Conservation (phyloP, 2,329 filamentous ascomycete species). For the Coniochaeta hoffmannii region DNA sequence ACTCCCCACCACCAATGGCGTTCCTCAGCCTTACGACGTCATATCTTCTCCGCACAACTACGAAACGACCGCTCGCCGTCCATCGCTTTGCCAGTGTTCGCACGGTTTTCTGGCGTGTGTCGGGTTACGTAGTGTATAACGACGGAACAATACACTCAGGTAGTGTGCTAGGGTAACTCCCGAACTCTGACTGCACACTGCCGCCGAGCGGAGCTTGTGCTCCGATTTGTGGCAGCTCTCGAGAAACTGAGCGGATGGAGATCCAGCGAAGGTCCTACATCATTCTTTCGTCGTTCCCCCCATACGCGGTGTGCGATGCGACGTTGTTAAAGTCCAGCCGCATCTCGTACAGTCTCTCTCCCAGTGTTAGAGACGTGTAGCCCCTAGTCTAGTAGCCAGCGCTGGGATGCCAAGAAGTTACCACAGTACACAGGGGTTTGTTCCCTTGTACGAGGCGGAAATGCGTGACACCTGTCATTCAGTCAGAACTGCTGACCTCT, state of each 20-base stretch:
- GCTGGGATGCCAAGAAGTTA: too few species aligned
- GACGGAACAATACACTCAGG: too few species aligned
- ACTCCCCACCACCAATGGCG: background rate
- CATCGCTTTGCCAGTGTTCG: background rate
- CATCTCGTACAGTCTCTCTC: too few species aligned
- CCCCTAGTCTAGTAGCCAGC: too few species aligned
- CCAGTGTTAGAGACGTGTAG: too few species aligned
- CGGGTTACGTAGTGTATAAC: too few species aligned
- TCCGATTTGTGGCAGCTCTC: background rate
- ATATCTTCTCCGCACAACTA: background rate
- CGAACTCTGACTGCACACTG: background rate
- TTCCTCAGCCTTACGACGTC: constrained; percentile 4
- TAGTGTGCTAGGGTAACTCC: background rate
- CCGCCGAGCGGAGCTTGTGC: background rate
- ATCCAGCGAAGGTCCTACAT: background rate
- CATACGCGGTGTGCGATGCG: background rate
- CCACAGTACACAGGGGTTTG: too few species aligned
- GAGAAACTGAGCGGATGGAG: background rate
- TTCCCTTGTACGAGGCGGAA: too few species aligned
- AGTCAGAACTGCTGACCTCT: too few species aligned
- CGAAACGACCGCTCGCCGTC: background rate
- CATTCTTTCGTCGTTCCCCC: background rate
- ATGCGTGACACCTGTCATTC: background rate
- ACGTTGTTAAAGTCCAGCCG: too few species aligned
- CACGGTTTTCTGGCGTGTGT: too few species aligned